These are phyloP conservation scores for Kodamaea arcana DNA, from an alignment of 1,139 yeast species.

Conservation along the genomic window DNA sequence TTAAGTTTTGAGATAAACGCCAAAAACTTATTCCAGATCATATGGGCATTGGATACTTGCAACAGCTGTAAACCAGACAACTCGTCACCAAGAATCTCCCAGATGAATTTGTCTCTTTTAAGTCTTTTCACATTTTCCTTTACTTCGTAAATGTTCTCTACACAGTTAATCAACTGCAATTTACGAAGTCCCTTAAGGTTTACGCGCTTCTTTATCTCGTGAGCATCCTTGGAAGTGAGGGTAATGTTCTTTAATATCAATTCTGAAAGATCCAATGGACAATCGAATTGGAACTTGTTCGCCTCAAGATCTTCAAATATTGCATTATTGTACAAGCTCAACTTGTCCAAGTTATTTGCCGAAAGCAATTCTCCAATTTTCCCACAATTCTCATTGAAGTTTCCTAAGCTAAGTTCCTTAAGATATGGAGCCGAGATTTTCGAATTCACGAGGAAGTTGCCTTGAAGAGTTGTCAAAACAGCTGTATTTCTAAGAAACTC, in stretches of 20 bases:
- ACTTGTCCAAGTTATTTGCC: not conserved
- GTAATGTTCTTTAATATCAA: slow-evolving; percentile 6
- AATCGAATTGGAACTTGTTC: not conserved
- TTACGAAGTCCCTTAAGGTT: slow-evolving; percentile 2
- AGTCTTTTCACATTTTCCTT: slow-evolving; percentile 10
- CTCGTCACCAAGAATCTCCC: slow-evolving; percentile 5
- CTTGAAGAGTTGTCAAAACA: slow-evolving; percentile 8
- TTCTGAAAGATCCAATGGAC: slow-evolving; percentile 3
- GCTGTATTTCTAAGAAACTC: slow-evolving; percentile 2
- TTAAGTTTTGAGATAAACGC: not conserved
- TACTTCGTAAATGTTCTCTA: slow-evolving; percentile 15
- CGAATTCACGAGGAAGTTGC: slow-evolving; percentile 7
- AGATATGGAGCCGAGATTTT: slow-evolving; percentile 4
- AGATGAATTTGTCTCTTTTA: slow-evolving; percentile 3
- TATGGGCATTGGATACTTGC: slow-evolving; percentile 4
- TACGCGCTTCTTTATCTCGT: slow-evolving; percentile 1
- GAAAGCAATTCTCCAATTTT: not conserved
- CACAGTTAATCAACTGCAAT: slow-evolving; percentile 19
- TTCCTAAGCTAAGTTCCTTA: slow-evolving; percentile 6
- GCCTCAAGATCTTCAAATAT: slow-evolving; percentile 2
- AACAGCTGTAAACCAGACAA: slow-evolving; percentile 2
- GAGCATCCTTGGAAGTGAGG: slow-evolving; percentile 4
- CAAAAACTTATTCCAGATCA: slow-evolving; percentile 4
- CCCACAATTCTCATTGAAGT: slow-evolving; percentile 4
- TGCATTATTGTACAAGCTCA: slow-evolving; percentile 3